A percentile compares a stretch with the other conserved stretches of the same genome.
These are phyloP conservation scores for Williopsis jadinii DNA, from an alignment of 1,139 yeast genomes.

Conservation along the genomic window DNA sequence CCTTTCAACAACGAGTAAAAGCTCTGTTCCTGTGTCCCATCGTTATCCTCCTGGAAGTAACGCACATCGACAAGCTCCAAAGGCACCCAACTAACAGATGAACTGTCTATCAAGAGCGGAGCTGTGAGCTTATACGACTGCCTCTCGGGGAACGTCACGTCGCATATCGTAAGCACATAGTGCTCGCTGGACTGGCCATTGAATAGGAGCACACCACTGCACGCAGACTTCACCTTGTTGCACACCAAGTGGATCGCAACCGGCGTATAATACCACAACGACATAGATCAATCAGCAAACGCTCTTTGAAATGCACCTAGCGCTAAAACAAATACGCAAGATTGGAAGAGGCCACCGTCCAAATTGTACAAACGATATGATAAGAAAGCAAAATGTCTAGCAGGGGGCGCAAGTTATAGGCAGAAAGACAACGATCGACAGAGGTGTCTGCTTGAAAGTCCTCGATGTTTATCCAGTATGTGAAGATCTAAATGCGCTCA, in stretches of 20 bases:
- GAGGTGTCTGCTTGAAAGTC: too few species aligned
- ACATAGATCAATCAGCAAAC: conserved; percentile 3
- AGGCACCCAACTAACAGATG: conserved; percentile 5
- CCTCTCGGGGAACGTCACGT: conserved; percentile 8
- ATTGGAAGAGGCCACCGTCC: too few species aligned
- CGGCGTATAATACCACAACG: conserved; percentile 18
- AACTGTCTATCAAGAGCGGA: conserved; percentile 2
- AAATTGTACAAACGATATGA: too few species aligned
- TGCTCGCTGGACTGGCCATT: conserved; percentile 10
- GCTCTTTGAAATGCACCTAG: too few species aligned
- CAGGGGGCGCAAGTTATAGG: too few species aligned
- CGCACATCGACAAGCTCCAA: conserved; percentile 1
- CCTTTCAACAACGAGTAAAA: conserved; percentile 9
- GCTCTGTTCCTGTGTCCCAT: not conserved
- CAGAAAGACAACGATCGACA: too few species aligned
- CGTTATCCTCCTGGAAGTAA: conserved; percentile 1
- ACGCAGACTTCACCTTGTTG: conserved; percentile 7
- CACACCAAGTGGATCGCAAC: conserved; percentile 18
- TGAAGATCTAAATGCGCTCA: too few species aligned
- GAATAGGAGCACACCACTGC: conserved; percentile 18
- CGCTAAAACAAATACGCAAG: too few species aligned
- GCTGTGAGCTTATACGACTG: conserved; percentile 9
- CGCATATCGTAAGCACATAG: conserved; percentile 13
- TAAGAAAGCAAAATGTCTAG: too few species aligned
- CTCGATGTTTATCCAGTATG: too few species aligned